Base-by-base conservation (phyloP, 306 rosid genomes). In the Hippophae gyantsensis region DNA sequence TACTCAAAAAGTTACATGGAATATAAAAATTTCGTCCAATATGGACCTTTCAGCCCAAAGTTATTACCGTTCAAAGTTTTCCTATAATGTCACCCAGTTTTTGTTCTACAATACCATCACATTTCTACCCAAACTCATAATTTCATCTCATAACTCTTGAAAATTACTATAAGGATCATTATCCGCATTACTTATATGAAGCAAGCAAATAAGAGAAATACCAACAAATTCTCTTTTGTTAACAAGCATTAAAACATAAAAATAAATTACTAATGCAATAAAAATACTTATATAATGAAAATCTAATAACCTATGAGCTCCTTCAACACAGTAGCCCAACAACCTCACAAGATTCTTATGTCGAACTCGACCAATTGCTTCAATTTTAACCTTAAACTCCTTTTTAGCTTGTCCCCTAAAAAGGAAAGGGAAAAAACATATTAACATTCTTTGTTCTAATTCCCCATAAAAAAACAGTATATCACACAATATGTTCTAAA, bases 341-440 rank as follows among this genome's bases (percentile, higher is more conserved):
- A 82, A 62, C 65, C 87, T 74, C 64, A 78, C 87, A 59, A 82
- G 64, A 77, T 82, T 82, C 72, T 82, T 82, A 63, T 82, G 87
- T 13, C 84, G 77, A 61, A 82, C 87, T 27, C 87, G 82, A 26
- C 87, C 87, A 70, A 82, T 82, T 40, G 84, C 87, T 76, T 82
- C 84, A 56, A 82, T 84, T 70, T 78, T 84, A 41, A 78, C 87
- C 76, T 78, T 78, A 68, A 82, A 82, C 75, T 82, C 84, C 74
- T 65, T 82, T 78, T 82, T 84, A 42, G 84, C 84, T 69, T 82
- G 87, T 64, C 84, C 84, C 69, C 88, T 82, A 56, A 56, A 47
- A 27, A 63, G 57, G 62, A 41, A 13, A 13, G 42, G 59, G 43
- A 10, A 64, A 18, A 18, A 7, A 27, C 14, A 45, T 9, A 55